phyloP scores from a whole-genome alignment of 208 protist species.

The Leishmania tropica region DNA sequence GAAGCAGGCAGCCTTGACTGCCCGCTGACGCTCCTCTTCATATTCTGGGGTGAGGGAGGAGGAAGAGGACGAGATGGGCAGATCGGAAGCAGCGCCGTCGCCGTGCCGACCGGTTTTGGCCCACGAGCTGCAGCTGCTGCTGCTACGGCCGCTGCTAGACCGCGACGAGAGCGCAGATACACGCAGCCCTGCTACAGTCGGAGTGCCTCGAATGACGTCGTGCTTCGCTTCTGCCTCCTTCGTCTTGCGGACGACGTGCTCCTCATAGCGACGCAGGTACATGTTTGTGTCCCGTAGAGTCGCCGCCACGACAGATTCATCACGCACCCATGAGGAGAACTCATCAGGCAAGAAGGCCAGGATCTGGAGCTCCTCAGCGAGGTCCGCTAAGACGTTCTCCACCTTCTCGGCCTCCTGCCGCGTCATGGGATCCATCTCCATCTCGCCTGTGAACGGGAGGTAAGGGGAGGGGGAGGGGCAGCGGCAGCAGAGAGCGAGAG shows the following conservation, averaged over 20 bases:
- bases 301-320: constrained; percentile 52
- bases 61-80: background rate
- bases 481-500: no score
- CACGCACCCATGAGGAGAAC: constrained; percentile 65
- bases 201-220: background rate
- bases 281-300: constrained; percentile 13
- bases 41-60: constrained; percentile 12
- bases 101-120: background rate
- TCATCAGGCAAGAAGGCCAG: constrained; percentile 66
- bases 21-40: constrained; percentile 42
- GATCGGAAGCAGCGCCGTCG: background rate
- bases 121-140: constrained; percentile 8
- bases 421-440: constrained; percentile 89
- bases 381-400: constrained; percentile 71
- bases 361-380: constrained; percentile 69
- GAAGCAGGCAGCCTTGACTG: constrained; percentile 47
- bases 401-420: constrained; percentile 81
- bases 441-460: constrained; percentile 10
- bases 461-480: background rate
- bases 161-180: background rate
- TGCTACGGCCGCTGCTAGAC: background rate
- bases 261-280: constrained; percentile 26
- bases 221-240: background rate
- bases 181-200: background rate
- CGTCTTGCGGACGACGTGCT: constrained; percentile 13